These are phyloP conservation scores for Aquanectria penicillioides DNA, from an alignment of 2,329 filamentous ascomycete genomes.

Conservation along the genomic window DNA sequence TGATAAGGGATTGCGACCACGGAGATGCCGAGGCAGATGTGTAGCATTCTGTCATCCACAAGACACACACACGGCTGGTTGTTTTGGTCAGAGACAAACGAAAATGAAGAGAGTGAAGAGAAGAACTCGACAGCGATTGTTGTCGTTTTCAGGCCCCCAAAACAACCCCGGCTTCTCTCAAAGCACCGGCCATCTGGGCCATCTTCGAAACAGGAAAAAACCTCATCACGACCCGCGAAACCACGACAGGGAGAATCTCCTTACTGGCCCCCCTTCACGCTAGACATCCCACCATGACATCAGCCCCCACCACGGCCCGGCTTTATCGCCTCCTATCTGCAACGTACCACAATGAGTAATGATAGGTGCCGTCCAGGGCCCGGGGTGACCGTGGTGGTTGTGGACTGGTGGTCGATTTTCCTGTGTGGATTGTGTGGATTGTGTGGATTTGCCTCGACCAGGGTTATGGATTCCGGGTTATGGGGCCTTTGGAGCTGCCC, in stretches of 20 bases:
- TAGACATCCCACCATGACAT: slow-evolving; percentile 27
- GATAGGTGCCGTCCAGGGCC: slow-evolving; percentile 14
- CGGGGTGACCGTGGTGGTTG: neutral
- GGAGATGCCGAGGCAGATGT: no score
- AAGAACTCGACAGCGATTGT: no score
- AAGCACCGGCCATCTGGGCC: neutral
- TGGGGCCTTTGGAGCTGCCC: neutral
- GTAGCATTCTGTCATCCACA: no score
- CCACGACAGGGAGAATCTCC: neutral
- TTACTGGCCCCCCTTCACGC: slow-evolving; percentile 6
- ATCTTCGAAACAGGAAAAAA: neutral
- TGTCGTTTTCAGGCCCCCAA: no score
- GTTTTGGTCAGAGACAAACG: no score
- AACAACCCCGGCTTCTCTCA: neutral
- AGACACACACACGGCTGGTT: no score
- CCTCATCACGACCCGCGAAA: neutral
- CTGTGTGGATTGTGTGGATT: neutral
- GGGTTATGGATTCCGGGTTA: no score
- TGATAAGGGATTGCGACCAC: no score
- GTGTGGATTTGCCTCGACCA: no score
- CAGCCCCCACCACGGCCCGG: slow-evolving; percentile 1
- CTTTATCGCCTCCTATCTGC: neutral
- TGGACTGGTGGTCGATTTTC: slow-evolving; percentile 16
- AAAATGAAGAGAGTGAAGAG: no score
- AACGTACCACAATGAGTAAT: slow-evolving; percentile 19